Evolutionary conservation across 495 filamentous ascomycete genomes (phyloP), one percentile per base, ranked within the genome.

Genomic region (Lepidopterella palustris): DNA sequence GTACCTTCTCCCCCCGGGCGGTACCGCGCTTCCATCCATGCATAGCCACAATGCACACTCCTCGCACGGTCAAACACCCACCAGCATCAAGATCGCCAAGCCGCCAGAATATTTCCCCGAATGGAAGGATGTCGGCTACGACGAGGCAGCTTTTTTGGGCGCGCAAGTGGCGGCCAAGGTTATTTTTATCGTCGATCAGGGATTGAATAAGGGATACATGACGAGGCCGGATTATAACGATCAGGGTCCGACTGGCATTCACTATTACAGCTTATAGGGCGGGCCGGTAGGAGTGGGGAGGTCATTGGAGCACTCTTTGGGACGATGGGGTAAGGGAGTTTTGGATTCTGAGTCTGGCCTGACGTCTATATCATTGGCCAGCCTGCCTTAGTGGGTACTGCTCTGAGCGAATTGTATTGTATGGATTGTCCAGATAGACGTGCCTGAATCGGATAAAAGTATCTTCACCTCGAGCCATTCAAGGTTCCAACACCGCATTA

Each of bases 51-150:
- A 80, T 63, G 80, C 83, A 42, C 89, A 93, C 68, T 87, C 84
- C 23, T 80, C 80, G 4, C 90, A 96, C 68, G 86, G 85, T 25
- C 93, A 97, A 73, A 95, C 90, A 18, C 93, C 95, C 0, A 93
- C 85, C 9, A 87, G 79, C 25, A 90, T 97, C 72, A 92, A 90
- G 74, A 74, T 84, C 23, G 79, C 87, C 10, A 84, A 83, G 60
- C 79, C 87, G 57, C 91, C 93, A 1, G 85, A 90, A 48, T 97
- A 97, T 69, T 88, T 97, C 67, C 82, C 88, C 9, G 93, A 97
- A 69, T 97, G 90, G 90, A 90, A 90, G 61, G 92, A 96, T 66
- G 80, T 84, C 18, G 86, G 86, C 18, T 88, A 73, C 45, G 75
- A 77, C 9, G 75, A 78, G 39, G 67, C 70, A 9, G 60, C 55